Conservation (phyloP, 2,329 filamentous ascomycete species). For the Ceratocystis lukuohia region DNA sequence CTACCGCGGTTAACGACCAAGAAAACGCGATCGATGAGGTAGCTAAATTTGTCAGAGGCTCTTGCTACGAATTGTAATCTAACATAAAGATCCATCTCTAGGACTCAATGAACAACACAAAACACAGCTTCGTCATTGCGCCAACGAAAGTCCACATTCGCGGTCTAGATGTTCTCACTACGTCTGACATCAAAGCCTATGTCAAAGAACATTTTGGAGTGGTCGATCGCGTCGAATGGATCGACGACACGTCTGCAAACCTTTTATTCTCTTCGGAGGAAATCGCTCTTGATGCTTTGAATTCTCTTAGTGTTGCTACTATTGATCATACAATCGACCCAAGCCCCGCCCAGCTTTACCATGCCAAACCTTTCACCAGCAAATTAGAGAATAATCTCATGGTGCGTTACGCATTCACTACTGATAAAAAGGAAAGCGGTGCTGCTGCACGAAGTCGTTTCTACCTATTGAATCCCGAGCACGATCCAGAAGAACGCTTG, state of each 20-base stretch:
- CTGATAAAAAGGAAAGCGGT: slow-evolving; percentile 67
- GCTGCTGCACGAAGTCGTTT: slow-evolving; percentile 75
- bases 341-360: slow-evolving; percentile 46
- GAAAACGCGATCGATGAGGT: not conserved
- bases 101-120: not conserved
- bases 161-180: slow-evolving; percentile 70
- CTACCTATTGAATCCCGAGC: slow-evolving; percentile 82
- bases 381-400: slow-evolving; percentile 57
- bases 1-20: not conserved
- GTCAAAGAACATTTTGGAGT: slow-evolving; percentile 51
- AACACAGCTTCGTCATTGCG: not conserved
- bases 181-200: slow-evolving; percentile 65
- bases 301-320: slow-evolving; percentile 38
- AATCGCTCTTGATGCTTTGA: slow-evolving; percentile 40
- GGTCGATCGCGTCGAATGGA: slow-evolving; percentile 69
- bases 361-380: slow-evolving; percentile 52
- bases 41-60: not conserved
- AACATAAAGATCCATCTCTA: not conserved
- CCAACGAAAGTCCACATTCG: slow-evolving; percentile 62
- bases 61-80: not conserved
- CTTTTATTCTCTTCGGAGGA: slow-evolving; percentile 54
- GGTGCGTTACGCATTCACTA: slow-evolving; percentile 58
- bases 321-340: slow-evolving; percentile 45
- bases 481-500: slow-evolving; percentile 64
- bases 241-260: slow-evolving; percentile 85